Percentiles rank a stretch among this genome's conserved stretches.
Evolutionary conservation across 345 rosid species (phyloP).

Genomic region (Cardiospermum halicacabum): DNA sequence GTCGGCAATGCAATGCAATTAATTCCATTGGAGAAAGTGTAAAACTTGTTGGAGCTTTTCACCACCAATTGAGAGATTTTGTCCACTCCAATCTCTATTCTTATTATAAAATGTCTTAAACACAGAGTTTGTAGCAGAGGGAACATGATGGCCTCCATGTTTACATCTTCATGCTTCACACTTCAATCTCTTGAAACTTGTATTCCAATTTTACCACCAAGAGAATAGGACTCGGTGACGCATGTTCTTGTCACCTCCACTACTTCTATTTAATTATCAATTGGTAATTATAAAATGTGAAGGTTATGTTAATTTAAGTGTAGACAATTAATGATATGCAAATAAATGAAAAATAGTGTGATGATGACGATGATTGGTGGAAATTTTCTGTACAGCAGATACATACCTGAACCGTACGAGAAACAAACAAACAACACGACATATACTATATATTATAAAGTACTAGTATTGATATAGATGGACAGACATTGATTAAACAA

Average conservation of each 20-base stretch:
- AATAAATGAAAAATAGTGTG: neutral
- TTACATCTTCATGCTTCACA: constrained; percentile 50
- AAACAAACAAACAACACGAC: constrained; percentile 23
- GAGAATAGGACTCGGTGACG: constrained; percentile 42
- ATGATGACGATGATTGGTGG: constrained; percentile 25
- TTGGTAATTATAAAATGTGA: too few species aligned
- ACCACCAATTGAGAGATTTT: constrained; percentile 16
- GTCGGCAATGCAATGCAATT: constrained; percentile 21
- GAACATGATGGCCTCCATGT: constrained; percentile 79
- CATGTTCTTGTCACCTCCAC: constrained; percentile 52
- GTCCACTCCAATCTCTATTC: constrained; percentile 5
- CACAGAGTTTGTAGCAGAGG: constrained; percentile 59
- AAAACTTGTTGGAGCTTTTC: constrained; percentile 17
- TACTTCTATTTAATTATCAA: too few species aligned
- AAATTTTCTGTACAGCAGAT: constrained; percentile 14
- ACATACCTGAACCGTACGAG: constrained; percentile 26
- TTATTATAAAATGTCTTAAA: too few species aligned
- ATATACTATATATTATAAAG: neutral
- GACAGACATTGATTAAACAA: neutral
- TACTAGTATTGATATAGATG: too few species aligned
- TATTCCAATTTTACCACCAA: constrained; percentile 17
- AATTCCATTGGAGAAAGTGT: constrained; percentile 17
- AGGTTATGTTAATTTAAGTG: too few species aligned
- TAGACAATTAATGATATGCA: too few species aligned
- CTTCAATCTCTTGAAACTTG: constrained; percentile 23